Evolutionary conservation across 2,329 filamentous ascomycete species (phyloP).

Genomic region (Trichoderma gracile): DNA sequence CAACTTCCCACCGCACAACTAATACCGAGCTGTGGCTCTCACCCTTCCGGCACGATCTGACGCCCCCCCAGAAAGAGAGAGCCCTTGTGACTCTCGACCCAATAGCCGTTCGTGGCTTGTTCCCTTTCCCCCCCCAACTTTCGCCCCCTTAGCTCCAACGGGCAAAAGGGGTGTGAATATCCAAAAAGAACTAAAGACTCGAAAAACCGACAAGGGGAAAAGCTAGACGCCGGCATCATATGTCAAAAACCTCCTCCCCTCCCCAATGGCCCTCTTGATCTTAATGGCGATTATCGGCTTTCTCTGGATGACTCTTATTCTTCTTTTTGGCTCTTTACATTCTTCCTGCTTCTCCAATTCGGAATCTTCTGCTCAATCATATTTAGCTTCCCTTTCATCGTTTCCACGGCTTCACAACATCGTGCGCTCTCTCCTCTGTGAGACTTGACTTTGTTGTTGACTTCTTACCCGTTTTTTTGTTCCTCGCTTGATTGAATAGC

Average conservation of each 20-base stretch:
- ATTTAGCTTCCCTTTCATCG: not conserved
- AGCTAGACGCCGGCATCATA: constrained; percentile 25
- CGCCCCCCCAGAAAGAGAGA: no score
- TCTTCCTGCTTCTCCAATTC: not conserved
- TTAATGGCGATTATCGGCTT: constrained; percentile 15
- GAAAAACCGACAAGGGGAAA: not conserved
- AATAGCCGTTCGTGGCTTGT: constrained; percentile 9
- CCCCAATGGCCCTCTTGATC: not conserved
- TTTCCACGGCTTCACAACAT: no score
- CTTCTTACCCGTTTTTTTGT: no score
- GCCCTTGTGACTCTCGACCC: constrained; percentile 18
- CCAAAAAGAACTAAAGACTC: not conserved
- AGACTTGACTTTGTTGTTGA: no score
- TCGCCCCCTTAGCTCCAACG: constrained; percentile 18
- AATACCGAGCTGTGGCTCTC: constrained; percentile 18
- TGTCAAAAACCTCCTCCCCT: constrained; percentile 19
- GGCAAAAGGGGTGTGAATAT: constrained; percentile 12
- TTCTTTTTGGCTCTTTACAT: not conserved
- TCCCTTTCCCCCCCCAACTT: no score
- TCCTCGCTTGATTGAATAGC: constrained; percentile 22
- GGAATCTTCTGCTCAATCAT: constrained; percentile 12
- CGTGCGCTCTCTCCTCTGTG: no score
- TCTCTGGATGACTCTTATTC: constrained; percentile 16
- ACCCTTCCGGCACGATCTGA: not conserved
- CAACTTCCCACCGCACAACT: not conserved